Evolutionary conservation across 352 stramenopile species (phyloP).

Genomic region (Globisporangium polare): DNA sequence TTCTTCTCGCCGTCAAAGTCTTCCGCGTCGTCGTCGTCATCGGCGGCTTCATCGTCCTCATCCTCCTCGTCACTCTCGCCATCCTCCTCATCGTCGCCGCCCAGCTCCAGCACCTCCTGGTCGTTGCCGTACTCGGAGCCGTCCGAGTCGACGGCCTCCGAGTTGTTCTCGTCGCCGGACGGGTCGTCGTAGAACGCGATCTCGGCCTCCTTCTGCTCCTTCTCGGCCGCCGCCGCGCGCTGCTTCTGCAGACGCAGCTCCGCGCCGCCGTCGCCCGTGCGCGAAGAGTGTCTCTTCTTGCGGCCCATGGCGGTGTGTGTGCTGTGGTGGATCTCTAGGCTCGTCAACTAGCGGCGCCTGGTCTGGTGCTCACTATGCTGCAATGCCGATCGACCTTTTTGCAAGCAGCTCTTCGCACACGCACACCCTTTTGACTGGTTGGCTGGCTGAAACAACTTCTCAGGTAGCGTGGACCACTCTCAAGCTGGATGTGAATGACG

Average conservation of each 20-base stretch:
- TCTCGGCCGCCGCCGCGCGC: slow-evolving; percentile 54
- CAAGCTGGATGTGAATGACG: background rate
- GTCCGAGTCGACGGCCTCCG: slow-evolving; percentile 52
- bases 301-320: slow-evolving; percentile 54
- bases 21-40: slow-evolving; percentile 45
- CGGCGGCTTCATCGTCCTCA: slow-evolving; percentile 19
- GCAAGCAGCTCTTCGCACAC: slow-evolving; percentile 19
- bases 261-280: slow-evolving; percentile 72
- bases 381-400: slow-evolving; percentile 8
- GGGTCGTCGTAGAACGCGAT: slow-evolving; percentile 85
- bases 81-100: slow-evolving; percentile 37
- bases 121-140: slow-evolving; percentile 52
- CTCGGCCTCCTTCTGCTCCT: slow-evolving; percentile 58
- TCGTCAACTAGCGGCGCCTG: slow-evolving; percentile 5
- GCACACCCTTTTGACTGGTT: slow-evolving; percentile 23
- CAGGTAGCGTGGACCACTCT: background rate
- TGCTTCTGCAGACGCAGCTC: slow-evolving; percentile 69
- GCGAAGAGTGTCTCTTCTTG: slow-evolving; percentile 58
- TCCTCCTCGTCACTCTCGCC: slow-evolving; percentile 38
- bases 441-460: slow-evolving; percentile 11
- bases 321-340: slow-evolving; percentile 6
- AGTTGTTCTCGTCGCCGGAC: slow-evolving; percentile 67
- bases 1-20: slow-evolving; percentile 66
- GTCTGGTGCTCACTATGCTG: slow-evolving; percentile 8
- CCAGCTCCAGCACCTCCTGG: slow-evolving; percentile 68